phyloP scores from a whole-genome alignment of 495 filamentous ascomycete genomes.

The Pyrenopolyporus hunteri region DNA sequence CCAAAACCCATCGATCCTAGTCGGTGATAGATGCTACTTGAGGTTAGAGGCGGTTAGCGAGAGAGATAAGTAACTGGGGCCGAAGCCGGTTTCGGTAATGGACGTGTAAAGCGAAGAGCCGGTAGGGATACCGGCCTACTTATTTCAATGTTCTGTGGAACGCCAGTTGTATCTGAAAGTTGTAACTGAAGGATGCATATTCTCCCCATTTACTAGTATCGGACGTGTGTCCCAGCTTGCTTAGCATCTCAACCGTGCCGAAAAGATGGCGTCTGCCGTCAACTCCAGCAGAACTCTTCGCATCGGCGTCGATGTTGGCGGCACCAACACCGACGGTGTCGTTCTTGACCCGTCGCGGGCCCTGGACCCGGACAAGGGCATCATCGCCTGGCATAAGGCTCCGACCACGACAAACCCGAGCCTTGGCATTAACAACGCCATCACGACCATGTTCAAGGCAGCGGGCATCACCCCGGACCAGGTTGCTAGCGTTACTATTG shows the following conservation, averaged over 20 bases:
- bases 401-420: constrained; percentile 64
- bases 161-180: not conserved
- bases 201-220: not conserved
- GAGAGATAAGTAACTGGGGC: constrained; percentile 5
- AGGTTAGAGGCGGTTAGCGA: not conserved
- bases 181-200: not conserved
- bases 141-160: not conserved
- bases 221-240: not conserved
- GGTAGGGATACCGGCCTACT: not conserved
- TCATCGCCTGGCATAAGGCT: constrained; percentile 61
- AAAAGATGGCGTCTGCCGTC: constrained; percentile 31
- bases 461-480: constrained; percentile 46
- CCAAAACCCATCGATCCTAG: not conserved
- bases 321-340: constrained; percentile 68
- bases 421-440: constrained; percentile 57
- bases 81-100: constrained; percentile 24
- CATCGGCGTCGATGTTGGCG: constrained; percentile 57
- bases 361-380: constrained; percentile 48
- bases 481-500: constrained; percentile 64
- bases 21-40: not conserved
- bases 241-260: not conserved
- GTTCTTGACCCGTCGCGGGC: constrained; percentile 57
- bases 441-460: constrained; percentile 53
- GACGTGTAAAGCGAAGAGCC: not conserved
- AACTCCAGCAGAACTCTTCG: constrained; percentile 37